These are phyloP conservation scores for Fusarium citri DNA, from an alignment of 2,329 filamentous ascomycete species.

Conservation along the genomic window DNA sequence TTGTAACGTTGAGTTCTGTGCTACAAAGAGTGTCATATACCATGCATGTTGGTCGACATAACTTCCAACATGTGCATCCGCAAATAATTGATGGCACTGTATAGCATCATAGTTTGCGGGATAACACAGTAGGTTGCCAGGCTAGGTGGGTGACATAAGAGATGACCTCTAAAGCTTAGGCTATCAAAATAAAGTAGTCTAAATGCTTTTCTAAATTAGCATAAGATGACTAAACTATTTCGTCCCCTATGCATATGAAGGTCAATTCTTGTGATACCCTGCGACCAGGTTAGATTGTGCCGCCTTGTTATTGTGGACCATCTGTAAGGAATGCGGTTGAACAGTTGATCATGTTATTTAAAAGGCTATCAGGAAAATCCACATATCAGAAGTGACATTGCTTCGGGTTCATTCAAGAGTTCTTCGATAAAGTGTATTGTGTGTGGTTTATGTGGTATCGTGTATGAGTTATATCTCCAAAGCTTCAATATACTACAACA, in stretches of 20 bases:
- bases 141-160: too few relatives aligned
- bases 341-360: background rate
- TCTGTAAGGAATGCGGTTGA: background rate
- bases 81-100: background rate
- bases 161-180: too few relatives aligned
- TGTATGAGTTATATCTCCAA: background rate
- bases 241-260: too few relatives aligned
- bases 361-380: background rate
- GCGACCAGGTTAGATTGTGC: background rate
- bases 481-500: background rate
- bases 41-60: background rate
- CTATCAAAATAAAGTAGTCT: too few relatives aligned
- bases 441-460: background rate
- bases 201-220: too few relatives aligned
- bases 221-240: too few relatives aligned
- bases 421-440: background rate
- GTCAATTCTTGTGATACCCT: too few relatives aligned
- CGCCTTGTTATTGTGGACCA: background rate
- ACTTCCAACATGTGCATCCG: background rate
- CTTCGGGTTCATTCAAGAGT: background rate
- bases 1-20: slow-evolving; percentile 28
- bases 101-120: background rate
- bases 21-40: background rate
- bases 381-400: background rate
- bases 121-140: background rate